Conservation (phyloP, 208 protist genomes). For the Acanthamoeba royreba region DNA sequence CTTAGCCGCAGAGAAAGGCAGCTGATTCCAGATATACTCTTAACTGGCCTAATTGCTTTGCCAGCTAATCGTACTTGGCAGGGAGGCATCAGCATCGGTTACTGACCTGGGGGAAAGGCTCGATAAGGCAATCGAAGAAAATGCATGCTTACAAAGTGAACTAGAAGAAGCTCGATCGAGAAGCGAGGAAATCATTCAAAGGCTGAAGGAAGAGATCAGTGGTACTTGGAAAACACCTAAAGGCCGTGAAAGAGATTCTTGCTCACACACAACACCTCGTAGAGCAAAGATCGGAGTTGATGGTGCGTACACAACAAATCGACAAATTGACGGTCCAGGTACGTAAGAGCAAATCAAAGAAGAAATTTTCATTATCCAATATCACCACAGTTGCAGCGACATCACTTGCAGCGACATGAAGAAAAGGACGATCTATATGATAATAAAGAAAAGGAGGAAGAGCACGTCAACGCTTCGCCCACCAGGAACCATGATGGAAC, state of each 20-base stretch:
- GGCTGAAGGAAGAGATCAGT: slow-evolving; percentile 61
- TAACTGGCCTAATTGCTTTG: no score
- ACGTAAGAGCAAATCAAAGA: background rate
- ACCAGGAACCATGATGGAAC: no score
- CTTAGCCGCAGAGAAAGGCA: slow-evolving; percentile 56
- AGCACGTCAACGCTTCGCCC: no score
- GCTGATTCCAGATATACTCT: no score
- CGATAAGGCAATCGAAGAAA: slow-evolving; percentile 61
- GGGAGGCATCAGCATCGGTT: slow-evolving; percentile 45
- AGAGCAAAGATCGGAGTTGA: background rate
- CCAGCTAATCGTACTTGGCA: background rate
- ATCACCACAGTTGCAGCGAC: background rate
- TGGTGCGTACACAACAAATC: background rate
- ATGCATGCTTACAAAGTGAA: slow-evolving; percentile 63
- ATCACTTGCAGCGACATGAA: no score
- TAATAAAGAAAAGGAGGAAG: no score
- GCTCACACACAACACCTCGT: no score
- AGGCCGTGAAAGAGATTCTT: no score
- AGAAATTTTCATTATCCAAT: background rate
- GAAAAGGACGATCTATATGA: no score
- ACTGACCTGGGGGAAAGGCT: slow-evolving; percentile 55
- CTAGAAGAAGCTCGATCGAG: slow-evolving; percentile 50
- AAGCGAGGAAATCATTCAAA: slow-evolving; percentile 58
- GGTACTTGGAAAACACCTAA: no score
- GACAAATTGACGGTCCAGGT: background rate